These are phyloP conservation scores for Triticum timopheevii DNA, from an alignment of 176 grass and related monocot species.

Conservation along the genomic window DNA sequence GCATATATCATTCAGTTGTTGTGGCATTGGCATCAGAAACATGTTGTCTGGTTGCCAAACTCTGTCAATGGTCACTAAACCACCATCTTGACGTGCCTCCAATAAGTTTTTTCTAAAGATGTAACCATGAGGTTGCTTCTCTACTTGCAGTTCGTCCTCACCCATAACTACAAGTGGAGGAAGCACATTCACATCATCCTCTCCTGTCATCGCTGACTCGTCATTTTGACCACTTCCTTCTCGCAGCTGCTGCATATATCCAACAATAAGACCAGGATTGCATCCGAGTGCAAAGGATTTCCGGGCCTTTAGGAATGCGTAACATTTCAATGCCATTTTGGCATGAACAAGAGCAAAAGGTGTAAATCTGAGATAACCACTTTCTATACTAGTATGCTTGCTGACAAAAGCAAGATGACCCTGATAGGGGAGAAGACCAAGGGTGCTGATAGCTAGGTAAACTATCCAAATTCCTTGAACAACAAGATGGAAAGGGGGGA, in stretches of 20 bases:
- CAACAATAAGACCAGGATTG: too few species aligned
- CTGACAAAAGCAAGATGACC: too few species aligned
- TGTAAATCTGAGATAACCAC: background rate
- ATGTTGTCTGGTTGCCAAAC: background rate
- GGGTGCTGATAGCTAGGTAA: background rate
- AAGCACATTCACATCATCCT: background rate
- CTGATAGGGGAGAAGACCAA: too few species aligned
- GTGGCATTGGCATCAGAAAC: background rate
- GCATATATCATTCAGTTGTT: background rate
- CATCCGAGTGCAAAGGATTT: background rate
- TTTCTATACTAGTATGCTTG: too few species aligned
- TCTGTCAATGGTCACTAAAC: background rate
- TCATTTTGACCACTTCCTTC: background rate
- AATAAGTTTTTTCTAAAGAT: background rate
- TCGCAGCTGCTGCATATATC: background rate
- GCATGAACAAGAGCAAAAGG: background rate
- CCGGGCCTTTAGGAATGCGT: background rate
- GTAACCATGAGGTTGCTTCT: background rate
- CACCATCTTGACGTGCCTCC: too few species aligned
- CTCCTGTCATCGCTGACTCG: rapidly evolving
- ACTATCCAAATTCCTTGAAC: background rate
- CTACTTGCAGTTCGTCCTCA: background rate
- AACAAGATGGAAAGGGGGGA: background rate
- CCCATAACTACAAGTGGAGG: background rate
- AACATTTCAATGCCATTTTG: background rate